phyloP scores from a whole-genome alignment of 441 rosid species.

The Adansonia madagascariensis region DNA sequence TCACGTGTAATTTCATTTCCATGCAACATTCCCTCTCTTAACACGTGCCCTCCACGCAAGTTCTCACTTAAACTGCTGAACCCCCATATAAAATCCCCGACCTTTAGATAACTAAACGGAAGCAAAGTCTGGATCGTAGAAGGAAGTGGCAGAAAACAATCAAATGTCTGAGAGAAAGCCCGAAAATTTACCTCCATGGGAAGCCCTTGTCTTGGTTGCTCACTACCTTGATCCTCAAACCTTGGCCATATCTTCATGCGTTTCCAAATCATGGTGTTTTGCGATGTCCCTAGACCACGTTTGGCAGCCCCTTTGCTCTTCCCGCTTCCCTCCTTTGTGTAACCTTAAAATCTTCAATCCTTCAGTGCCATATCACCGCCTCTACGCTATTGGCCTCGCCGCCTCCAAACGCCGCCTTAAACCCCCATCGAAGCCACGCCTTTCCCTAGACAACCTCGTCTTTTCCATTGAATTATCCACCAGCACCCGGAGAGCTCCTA shows the following conservation, averaged over 20 bases:
- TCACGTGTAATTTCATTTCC: constrained; percentile 12
- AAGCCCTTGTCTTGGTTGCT: constrained; percentile 41
- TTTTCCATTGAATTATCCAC: constrained; percentile 38
- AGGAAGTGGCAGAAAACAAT: background rate
- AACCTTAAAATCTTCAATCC: constrained; percentile 38
- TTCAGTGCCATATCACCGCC: constrained; percentile 36
- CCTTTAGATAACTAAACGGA: background rate
- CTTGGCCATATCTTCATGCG: constrained; percentile 53
- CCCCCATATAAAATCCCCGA: background rate
- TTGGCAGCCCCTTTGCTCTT: constrained; percentile 45
- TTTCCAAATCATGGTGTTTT: constrained; percentile 44
- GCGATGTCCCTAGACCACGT: constrained; percentile 50
- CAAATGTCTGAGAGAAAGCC: background rate
- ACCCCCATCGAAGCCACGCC: constrained; percentile 34
- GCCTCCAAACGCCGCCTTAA: constrained; percentile 41
- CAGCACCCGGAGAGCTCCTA: background rate
- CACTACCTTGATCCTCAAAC: constrained; percentile 46
- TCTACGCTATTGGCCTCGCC: constrained; percentile 37
- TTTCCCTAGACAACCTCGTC: constrained; percentile 41
- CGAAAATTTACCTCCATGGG: constrained; percentile 7
- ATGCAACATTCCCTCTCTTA: background rate
- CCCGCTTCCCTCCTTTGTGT: constrained; percentile 44
- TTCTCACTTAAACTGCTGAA: background rate
- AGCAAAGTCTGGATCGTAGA: background rate
- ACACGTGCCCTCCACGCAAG: constrained; percentile 3